phyloP scores from a whole-genome alignment of 805 yeast species.

The Cyberlindnera subsufficiens region DNA sequence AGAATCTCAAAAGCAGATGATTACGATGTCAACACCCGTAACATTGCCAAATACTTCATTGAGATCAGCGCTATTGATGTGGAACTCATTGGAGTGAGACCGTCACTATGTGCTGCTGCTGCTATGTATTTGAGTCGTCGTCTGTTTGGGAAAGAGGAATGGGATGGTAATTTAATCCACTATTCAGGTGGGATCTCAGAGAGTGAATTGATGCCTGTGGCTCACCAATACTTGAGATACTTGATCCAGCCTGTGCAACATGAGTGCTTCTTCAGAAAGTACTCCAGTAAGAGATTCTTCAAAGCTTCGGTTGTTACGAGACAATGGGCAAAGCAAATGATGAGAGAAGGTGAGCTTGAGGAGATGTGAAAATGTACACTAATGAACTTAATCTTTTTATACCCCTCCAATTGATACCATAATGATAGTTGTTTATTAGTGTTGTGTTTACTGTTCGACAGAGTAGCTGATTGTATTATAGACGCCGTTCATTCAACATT shows the following conservation, averaged over 20 bases:
- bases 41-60: conserved; percentile 79
- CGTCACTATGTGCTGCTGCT: conserved; percentile 82
- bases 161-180: conserved; percentile 85
- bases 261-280: conserved; percentile 90
- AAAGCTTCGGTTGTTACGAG: conserved; percentile 76
- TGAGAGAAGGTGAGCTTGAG: conserved; percentile 11
- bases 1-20: conserved; percentile 92
- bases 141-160: conserved; percentile 63
- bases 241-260: conserved; percentile 76
- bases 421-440: not conserved
- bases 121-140: conserved; percentile 83
- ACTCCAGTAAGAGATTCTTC: conserved; percentile 83
- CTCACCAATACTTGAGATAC: conserved; percentile 71
- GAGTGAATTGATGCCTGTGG: conserved; percentile 63
- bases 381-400: not conserved
- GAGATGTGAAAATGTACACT: conserved; percentile 4
- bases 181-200: conserved; percentile 88
- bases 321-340: conserved; percentile 68
- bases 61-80: conserved; percentile 80
- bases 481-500: too few species aligned
- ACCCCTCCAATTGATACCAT: not conserved
- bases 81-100: conserved; percentile 69
- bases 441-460: not conserved
- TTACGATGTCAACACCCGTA: conserved; percentile 85
- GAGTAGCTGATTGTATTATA: too few species aligned